Conservation (phyloP, 2,329 filamentous ascomycete species). For the Alternaria brassicae region DNA sequence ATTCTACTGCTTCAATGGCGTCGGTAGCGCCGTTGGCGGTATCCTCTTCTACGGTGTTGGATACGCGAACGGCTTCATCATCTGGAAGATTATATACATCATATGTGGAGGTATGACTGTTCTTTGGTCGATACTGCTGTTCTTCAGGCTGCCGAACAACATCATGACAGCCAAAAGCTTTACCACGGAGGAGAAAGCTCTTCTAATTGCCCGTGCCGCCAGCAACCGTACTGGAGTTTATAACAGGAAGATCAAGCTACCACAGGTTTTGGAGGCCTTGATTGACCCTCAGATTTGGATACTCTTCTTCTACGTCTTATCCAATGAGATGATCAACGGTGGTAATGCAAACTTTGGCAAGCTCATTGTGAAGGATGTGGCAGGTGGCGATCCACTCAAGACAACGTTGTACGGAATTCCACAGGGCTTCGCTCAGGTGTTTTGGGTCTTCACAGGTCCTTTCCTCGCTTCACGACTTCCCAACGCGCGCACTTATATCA, state of each 20-base stretch:
- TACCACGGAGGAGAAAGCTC: constrained; percentile 53
- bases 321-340: constrained; percentile 63
- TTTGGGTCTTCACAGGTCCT: constrained; percentile 62
- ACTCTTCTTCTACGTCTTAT: constrained; percentile 55
- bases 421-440: constrained; percentile 60
- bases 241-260: constrained; percentile 57
- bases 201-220: constrained; percentile 51
- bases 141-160: constrained; percentile 52
- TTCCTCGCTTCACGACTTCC: constrained; percentile 60
- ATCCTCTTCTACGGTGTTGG: constrained; percentile 52
- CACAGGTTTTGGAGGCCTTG: constrained; percentile 59
- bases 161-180: constrained; percentile 54
- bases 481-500: constrained; percentile 61
- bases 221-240: constrained; percentile 52
- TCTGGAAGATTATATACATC: constrained; percentile 57
- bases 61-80: constrained; percentile 52
- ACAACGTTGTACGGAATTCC: constrained; percentile 64
- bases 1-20: constrained; percentile 34
- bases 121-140: constrained; percentile 54
- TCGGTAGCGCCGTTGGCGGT: constrained; percentile 35
- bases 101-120: constrained; percentile 56
- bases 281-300: constrained; percentile 56
- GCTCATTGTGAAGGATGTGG: constrained; percentile 62
- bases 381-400: constrained; percentile 49
- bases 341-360: constrained; percentile 64